Evolutionary conservation across 345 rosid genomes (phyloP).

Genomic region (Lepidium didymum): DNA sequence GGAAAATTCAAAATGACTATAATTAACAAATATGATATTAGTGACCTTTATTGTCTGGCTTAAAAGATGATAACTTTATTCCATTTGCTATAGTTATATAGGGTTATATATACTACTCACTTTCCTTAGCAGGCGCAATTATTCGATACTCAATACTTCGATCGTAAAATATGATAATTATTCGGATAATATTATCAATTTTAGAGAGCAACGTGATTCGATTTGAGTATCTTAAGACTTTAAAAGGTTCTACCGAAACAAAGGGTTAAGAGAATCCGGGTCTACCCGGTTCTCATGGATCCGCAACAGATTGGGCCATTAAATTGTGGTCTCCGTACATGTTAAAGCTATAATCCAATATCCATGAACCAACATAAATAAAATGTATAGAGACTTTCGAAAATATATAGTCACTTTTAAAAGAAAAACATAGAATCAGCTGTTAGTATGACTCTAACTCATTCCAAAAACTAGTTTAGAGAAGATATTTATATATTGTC

Average conservation of each 20-base stretch:
- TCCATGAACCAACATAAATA: too few species aligned
- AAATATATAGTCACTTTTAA: too few species aligned
- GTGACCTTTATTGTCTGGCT: conserved; percentile 15
- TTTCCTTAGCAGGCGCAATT: conserved; percentile 23
- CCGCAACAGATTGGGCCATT: neutral
- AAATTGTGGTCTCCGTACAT: neutral
- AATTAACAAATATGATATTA: neutral
- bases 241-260: neutral
- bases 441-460: too few species aligned
- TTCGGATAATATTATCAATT: neutral
- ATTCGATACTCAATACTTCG: conserved; percentile 21
- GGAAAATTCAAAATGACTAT: neutral
- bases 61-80: conserved; percentile 20
- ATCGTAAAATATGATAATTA: neutral
- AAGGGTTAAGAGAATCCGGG: neutral
- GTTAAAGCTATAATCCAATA: too few species aligned
- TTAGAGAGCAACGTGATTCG: conserved; percentile 9
- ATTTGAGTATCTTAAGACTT: neutral
- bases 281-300: neutral
- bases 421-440: too few species aligned
- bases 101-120: neutral
- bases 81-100: conserved; percentile 3
- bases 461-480: too few species aligned
- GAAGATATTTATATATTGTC: too few species aligned
- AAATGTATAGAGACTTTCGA: too few species aligned